Evolutionary conservation across 345 rosid genomes (phyloP), one percentile per base, ranked within the genome.

Genomic region (Triadica sebifera): DNA sequence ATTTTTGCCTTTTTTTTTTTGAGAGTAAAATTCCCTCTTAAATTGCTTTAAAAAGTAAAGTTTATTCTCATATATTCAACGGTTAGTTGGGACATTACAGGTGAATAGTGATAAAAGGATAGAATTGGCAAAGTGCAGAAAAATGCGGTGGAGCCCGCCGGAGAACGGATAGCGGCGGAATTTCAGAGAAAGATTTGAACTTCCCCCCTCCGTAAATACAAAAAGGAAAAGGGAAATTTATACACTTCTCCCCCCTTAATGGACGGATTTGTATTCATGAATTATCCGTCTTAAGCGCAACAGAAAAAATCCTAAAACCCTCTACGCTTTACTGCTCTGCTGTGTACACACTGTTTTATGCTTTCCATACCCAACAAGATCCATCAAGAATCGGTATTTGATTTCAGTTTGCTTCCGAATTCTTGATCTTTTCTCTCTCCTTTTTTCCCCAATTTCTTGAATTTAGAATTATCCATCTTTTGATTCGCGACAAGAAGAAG

Each of bases 131-230:
- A 51, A 72, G 1, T 5, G 0, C 4, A 6, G 1, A 10, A 39
- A 22, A 1, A 25, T 19, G 25, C 12, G 15, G 56, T 69, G 81
- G 84, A 78, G 66, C 71, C 73, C 58, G 58, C 69, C 8, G 5
- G 0, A 25, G 16, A 11, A 43, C 73, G 89, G 89, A 83, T 55
- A 84, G 93, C 84, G 90, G 89, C 74, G 89, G 84, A 11, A 89
- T 84, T 85, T 67, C 0, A 24, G 52, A 69, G 57, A 76, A 80
- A 79, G 82, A 81, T 87, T 89, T 86, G 87, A 86, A 89, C 78
- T 84, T 43, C 69, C 38, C 24, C 41, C 29, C 24, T 12, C 45
- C 20, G 12, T 45, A 22, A 47, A 9, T 4, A 52, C 58, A 69
- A 43, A 55, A 47, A 71, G 67, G 13, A 51, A 37, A 50, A 63